These are phyloP conservation scores for Nemania bipapillata DNA, from an alignment of 2,329 filamentous ascomycete species.

Conservation along the genomic window DNA sequence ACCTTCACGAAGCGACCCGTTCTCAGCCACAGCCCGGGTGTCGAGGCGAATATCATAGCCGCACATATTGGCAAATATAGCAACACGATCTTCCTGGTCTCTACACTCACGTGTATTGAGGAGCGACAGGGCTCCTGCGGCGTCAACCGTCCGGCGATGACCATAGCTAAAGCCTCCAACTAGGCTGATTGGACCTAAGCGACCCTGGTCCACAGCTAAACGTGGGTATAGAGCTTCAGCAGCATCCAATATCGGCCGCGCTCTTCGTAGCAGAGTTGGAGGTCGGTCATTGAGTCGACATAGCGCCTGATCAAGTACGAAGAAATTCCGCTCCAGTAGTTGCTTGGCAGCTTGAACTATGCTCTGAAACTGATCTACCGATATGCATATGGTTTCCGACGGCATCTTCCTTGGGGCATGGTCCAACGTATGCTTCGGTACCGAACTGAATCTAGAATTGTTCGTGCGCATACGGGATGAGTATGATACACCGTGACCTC, in stretches of 20 bases:
- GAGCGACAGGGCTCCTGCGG: conserved; percentile 7
- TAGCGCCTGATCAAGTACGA: background rate
- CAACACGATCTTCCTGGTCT: conserved; percentile 16
- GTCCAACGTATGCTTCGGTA: conserved; percentile 13
- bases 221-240: background rate
- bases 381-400: conserved; percentile 9
- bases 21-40: background rate
- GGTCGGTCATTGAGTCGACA: background rate
- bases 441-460: too few species aligned
- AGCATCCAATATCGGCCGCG: background rate
- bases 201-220: background rate
- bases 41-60: conserved; percentile 19
- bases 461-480: background rate
- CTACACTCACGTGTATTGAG: conserved; percentile 17
- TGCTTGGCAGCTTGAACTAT: background rate
- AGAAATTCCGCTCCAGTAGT: conserved; percentile 1
- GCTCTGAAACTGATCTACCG: background rate
- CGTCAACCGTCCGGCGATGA: conserved; percentile 12
- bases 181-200: background rate
- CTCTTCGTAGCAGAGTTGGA: background rate
- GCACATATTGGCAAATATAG: conserved; percentile 31
- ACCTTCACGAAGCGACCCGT: background rate
- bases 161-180: conserved; percentile 8
- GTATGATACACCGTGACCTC: background rate
- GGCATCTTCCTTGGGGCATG: background rate